Conservation (phyloP, 2,329 filamentous ascomycete genomes). For the Fusarium heterosporum region DNA sequence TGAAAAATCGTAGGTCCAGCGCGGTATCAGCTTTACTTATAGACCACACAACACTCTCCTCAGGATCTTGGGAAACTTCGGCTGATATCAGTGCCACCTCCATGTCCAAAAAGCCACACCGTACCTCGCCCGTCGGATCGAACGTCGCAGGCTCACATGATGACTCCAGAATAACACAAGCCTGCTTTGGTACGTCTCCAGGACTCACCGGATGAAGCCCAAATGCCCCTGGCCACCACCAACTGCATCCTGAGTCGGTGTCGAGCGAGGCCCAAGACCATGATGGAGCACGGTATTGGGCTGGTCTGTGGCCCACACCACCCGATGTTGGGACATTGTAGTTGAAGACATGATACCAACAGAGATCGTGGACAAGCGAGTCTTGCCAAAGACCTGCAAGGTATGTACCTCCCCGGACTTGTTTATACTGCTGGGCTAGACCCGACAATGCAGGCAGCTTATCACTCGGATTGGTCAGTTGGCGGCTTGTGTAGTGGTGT, state of each 20-base stretch:
- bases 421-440: neutral
- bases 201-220: neutral
- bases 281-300: neutral
- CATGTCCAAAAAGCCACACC: neutral
- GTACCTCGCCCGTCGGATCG: neutral
- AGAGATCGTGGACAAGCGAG: neutral
- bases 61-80: neutral
- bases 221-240: neutral
- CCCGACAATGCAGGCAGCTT: neutral
- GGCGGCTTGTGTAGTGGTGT: neutral
- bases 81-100: neutral
- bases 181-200: neutral
- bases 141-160: neutral
- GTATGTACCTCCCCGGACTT: neutral
- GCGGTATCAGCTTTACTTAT: neutral
- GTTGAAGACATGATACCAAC: neutral
- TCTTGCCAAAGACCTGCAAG: neutral
- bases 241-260: neutral
- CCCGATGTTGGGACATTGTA: neutral
- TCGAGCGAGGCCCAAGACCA: constrained; percentile 3
- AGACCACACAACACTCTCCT: neutral
- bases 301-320: neutral
- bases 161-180: neutral
- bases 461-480: neutral
- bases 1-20: neutral